Conservation (phyloP, 805 yeast species). For the Isabelozyma pseudorhagii region DNA sequence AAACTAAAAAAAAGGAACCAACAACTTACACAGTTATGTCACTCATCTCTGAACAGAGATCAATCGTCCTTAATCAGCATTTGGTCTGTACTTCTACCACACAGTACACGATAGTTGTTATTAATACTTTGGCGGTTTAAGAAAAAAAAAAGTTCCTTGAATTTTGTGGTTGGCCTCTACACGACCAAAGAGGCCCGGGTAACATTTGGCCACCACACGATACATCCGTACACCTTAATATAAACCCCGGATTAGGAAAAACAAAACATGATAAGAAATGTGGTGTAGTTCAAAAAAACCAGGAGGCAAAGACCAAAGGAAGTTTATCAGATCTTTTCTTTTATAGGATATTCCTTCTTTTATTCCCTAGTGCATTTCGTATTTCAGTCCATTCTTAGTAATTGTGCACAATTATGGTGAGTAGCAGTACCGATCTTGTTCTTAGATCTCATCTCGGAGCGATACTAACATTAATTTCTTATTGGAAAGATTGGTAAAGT, state of each 20-base stretch:
- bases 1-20: too few species aligned
- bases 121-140: too few species aligned
- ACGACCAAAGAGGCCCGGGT: background rate
- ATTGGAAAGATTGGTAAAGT: slow-evolving; percentile 45
- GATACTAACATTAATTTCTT: background rate
- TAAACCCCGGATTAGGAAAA: background rate
- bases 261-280: background rate
- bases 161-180: background rate
- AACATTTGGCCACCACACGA: too few species aligned
- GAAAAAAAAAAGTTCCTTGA: too few species aligned
- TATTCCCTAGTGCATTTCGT: background rate
- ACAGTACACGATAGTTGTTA: too few species aligned
- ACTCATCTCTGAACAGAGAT: background rate
- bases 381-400: too few species aligned
- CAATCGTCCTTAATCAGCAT: background rate
- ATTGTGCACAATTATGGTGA: background rate
- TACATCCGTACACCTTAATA: background rate
- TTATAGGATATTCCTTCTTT: background rate
- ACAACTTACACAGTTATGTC: background rate
- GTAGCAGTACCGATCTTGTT: background rate
- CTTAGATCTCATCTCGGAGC: too few species aligned
- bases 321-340: background rate
- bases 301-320: background rate
- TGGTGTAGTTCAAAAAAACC: background rate
- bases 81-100: too few species aligned